These are phyloP conservation scores for Phoma sp. DNA, from an alignment of 2,329 filamentous ascomycete species.

Conservation along the genomic window DNA sequence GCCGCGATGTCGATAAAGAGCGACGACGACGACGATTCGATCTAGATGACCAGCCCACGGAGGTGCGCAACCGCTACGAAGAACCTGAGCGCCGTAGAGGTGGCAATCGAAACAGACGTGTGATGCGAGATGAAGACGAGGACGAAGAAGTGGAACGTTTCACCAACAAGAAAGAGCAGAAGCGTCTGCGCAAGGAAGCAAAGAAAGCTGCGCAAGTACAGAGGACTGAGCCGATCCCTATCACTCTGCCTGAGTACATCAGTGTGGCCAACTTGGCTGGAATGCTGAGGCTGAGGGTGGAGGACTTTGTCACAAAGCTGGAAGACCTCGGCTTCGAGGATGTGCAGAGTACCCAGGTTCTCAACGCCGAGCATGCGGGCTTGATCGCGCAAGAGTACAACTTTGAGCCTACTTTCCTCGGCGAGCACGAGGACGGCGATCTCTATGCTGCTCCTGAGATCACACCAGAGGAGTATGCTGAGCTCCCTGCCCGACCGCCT, in stretches of 20 bases:
- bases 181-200: slow-evolving; percentile 42
- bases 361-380: slow-evolving; percentile 89
- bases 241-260: slow-evolving; percentile 90
- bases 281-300: slow-evolving; percentile 73
- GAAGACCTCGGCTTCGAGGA: slow-evolving; percentile 92
- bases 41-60: slow-evolving; percentile 27
- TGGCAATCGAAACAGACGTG: slow-evolving; percentile 25
- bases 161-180: slow-evolving; percentile 39
- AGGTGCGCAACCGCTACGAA: slow-evolving; percentile 39
- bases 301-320: slow-evolving; percentile 77
- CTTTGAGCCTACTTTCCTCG: slow-evolving; percentile 81
- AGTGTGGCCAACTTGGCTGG: slow-evolving; percentile 83
- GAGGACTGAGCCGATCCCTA: slow-evolving; percentile 50
- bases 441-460: slow-evolving; percentile 66
- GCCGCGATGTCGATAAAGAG: slow-evolving; percentile 30
- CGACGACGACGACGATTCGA: slow-evolving; percentile 37
- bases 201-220: slow-evolving; percentile 44
- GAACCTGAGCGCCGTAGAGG: slow-evolving; percentile 38
- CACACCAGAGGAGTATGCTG: slow-evolving; percentile 66
- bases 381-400: slow-evolving; percentile 93
- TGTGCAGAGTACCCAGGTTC: slow-evolving; percentile 79
- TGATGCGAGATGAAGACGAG: slow-evolving; percentile 36
- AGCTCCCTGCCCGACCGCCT: slow-evolving; percentile 78
- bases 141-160: slow-evolving; percentile 35
- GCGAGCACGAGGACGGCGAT: slow-evolving; percentile 69